Conservation (phyloP, 495 filamentous ascomycete genomes). For the Hypomontagnella submonticulosa region DNA sequence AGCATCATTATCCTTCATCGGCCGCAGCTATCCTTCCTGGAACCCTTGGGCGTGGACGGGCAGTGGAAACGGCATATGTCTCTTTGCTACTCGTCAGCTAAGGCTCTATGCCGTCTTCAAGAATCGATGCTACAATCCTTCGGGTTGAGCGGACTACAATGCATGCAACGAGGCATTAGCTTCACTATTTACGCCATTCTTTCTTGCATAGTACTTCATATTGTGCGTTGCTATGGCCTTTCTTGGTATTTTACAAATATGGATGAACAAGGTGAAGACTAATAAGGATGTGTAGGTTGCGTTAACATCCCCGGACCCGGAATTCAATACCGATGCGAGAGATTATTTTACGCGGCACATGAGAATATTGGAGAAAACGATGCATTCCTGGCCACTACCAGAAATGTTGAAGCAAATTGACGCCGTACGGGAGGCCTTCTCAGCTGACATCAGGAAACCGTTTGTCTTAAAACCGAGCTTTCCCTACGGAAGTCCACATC, state of each 20-base stretch:
- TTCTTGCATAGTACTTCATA: slow-evolving; percentile 93
- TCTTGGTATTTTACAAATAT: slow-evolving; percentile 9
- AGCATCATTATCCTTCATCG: slow-evolving; percentile 88
- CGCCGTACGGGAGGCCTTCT: slow-evolving; percentile 90
- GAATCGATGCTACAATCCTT: slow-evolving; percentile 83
- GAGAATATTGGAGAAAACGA: slow-evolving; percentile 91
- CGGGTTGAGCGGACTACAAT: slow-evolving; percentile 83
- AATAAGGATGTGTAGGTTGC: slow-evolving; percentile 70
- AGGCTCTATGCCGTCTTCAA: slow-evolving; percentile 88
- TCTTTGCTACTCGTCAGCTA: slow-evolving; percentile 86
- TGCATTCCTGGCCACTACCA: slow-evolving; percentile 86
- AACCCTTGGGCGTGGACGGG: slow-evolving; percentile 76
- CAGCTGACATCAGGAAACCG: slow-evolving; percentile 82
- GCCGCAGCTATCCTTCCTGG: slow-evolving; percentile 82
- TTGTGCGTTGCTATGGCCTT: slow-evolving; percentile 68
- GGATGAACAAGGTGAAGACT: neutral
- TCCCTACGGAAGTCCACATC: slow-evolving; percentile 85
- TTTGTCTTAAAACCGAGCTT: slow-evolving; percentile 91
- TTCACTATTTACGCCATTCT: slow-evolving; percentile 94
- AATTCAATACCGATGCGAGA: slow-evolving; percentile 83
- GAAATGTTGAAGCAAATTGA: slow-evolving; percentile 94
- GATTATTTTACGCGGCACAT: slow-evolving; percentile 96
- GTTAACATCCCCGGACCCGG: slow-evolving; percentile 92
- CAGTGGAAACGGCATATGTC: slow-evolving; percentile 90
- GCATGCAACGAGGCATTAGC: slow-evolving; percentile 95